phyloP scores from a whole-genome alignment of 2,329 filamentous ascomycete genomes.

The Cladosporium sp. region DNA sequence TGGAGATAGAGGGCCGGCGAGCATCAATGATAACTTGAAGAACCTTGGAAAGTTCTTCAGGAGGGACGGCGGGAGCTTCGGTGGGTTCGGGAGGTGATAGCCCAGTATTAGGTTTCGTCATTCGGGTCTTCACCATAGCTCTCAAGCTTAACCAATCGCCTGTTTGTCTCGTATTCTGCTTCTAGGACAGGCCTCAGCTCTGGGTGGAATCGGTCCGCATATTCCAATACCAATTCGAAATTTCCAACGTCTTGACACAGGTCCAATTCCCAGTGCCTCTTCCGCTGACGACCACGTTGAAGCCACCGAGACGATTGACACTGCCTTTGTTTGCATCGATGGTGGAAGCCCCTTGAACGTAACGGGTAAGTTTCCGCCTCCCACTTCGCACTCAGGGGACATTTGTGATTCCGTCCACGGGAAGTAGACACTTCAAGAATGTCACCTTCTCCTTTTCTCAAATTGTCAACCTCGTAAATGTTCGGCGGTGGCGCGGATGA shows the following conservation, averaged over 20 bases:
- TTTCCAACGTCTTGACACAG: too few relatives aligned
- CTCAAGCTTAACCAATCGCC: neutral
- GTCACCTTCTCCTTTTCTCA: too few relatives aligned
- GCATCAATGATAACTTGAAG: conserved; percentile 88
- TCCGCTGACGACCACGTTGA: too few relatives aligned
- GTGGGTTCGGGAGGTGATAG: conserved; percentile 25
- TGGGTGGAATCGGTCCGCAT: neutral
- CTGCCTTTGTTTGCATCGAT: too few relatives aligned
- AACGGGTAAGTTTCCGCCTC: too few relatives aligned
- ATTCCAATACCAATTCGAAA: neutral
- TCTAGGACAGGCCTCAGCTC: neutral
- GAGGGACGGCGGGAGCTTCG: conserved; percentile 69
- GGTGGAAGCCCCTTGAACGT: too few relatives aligned
- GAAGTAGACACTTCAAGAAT: too few relatives aligned
- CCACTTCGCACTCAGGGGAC: too few relatives aligned
- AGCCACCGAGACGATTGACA: too few relatives aligned
- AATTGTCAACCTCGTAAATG: neutral
- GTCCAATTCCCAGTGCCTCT: neutral
- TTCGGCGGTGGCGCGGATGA: neutral
- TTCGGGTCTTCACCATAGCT: too few relatives aligned
- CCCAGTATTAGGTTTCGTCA: too few relatives aligned
- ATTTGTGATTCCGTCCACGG: too few relatives aligned
- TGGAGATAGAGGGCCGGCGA: conserved; percentile 49
- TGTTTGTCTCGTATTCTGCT: neutral
- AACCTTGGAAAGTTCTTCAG: conserved; percentile 97